Evolutionary conservation across 2,329 filamentous ascomycete species (phyloP).

Genomic region (Pseudopyricularia javanii): DNA sequence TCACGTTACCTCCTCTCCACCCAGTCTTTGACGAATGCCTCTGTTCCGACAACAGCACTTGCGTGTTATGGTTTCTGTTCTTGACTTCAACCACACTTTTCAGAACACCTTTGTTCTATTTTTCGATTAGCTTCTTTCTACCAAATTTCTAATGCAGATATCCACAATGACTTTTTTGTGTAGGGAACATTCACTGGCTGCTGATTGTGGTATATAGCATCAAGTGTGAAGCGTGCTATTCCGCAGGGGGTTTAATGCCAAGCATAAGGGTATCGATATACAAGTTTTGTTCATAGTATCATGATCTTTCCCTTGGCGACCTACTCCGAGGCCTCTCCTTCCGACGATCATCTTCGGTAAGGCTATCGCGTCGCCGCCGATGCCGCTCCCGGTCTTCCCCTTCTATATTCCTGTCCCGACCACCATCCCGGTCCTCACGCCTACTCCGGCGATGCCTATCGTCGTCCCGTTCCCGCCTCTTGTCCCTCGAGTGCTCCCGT

Average conservation of each 20-base stretch:
- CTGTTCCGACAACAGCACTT: background rate
- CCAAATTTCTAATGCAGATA: slow-evolving; percentile 53
- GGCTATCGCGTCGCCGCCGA: background rate
- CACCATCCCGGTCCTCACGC: slow-evolving; percentile 11
- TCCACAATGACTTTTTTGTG: slow-evolving; percentile 45
- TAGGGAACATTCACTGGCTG: background rate
- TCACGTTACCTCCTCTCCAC: background rate
- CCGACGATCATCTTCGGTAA: background rate
- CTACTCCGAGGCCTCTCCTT: background rate
- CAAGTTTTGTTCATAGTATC: background rate
- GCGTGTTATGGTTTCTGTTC: slow-evolving; percentile 1
- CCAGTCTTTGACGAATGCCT: background rate
- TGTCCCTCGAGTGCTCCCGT: slow-evolving; percentile 1
- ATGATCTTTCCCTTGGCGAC: background rate
- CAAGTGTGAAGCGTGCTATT: no score
- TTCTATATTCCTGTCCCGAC: slow-evolving; percentile 12
- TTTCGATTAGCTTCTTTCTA: slow-evolving; percentile 25
- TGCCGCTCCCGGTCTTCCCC: slow-evolving; percentile 9
- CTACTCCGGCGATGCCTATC: slow-evolving; percentile 4
- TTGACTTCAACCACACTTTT: background rate
- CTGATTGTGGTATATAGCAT: no score
- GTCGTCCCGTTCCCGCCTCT: slow-evolving; percentile 11
- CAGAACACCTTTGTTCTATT: slow-evolving; percentile 7
- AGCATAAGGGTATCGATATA: background rate
- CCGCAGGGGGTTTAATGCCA: background rate